A percentile compares a stretch with the other conserved stretches of the same genome.
These are phyloP conservation scores for Capsicum baccatum DNA, from an alignment of 257 asterid species.

Conservation along the genomic window DNA sequence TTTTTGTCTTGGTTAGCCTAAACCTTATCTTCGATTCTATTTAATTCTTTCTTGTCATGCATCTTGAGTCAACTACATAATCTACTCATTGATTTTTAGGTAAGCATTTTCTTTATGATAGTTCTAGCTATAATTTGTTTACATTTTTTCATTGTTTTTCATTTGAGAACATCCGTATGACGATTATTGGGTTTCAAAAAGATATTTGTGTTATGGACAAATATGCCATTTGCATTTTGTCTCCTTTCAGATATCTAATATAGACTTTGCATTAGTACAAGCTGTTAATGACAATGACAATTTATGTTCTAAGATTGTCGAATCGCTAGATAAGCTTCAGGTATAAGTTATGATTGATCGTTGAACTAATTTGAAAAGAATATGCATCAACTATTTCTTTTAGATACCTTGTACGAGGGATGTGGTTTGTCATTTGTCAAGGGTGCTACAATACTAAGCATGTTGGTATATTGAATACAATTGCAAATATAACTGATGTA, in stretches of 20 bases:
- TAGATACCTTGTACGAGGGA: background rate
- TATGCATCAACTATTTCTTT: background rate
- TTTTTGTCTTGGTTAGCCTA: too few relatives aligned
- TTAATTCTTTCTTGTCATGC: too few relatives aligned
- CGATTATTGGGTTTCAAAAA: too few relatives aligned
- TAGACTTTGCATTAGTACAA: constrained; percentile 72
- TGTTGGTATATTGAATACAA: background rate
- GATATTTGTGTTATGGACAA: background rate
- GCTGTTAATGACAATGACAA: constrained; percentile 79
- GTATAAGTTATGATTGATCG: constrained; percentile 36
- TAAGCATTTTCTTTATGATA: too few relatives aligned
- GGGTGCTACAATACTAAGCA: background rate
- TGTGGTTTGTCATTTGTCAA: background rate
- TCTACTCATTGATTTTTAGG: background rate
- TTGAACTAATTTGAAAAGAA: background rate
- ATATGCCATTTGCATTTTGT: constrained; percentile 24
- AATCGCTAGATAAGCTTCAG: constrained; percentile 97
- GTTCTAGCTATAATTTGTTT: too few relatives aligned
- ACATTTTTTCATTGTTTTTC: too few relatives aligned
- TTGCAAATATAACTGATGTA: too few relatives aligned
- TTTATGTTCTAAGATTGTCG: constrained; percentile 81
- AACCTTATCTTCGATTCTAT: too few relatives aligned
- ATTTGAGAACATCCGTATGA: too few relatives aligned
- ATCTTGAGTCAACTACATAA: too few relatives aligned
- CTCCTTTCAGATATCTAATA: constrained; percentile 62